Evolutionary conservation across 306 rosid species (phyloP).

Genomic region (Glycine tomentella): DNA sequence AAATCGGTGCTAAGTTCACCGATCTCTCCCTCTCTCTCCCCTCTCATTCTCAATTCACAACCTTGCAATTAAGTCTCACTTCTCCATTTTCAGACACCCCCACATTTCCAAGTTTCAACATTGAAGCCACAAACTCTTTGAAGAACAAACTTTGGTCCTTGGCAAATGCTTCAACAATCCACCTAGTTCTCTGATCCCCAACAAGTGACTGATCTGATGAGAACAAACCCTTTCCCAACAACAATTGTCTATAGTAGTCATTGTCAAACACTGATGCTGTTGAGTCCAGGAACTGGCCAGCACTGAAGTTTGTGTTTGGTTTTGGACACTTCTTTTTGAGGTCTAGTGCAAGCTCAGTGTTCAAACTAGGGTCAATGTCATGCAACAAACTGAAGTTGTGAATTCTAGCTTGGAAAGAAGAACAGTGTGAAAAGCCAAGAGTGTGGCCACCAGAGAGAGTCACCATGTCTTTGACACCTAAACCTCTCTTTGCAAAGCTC

Average conservation of each 20-base stretch:
- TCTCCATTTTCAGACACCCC: conserved; percentile 61
- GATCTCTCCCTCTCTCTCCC: background rate
- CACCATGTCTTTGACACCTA: conserved; percentile 68
- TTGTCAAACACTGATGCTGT: conserved; percentile 78
- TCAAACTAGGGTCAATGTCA: conserved; percentile 66
- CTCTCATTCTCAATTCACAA: conserved; percentile 50
- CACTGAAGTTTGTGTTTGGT: conserved; percentile 53
- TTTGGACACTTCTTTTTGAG: conserved; percentile 60
- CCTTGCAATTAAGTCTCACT: conserved; percentile 66
- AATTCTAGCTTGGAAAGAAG: conserved; percentile 64
- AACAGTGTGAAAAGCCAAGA: conserved; percentile 74
- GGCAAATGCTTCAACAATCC: conserved; percentile 75
- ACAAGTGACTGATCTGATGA: conserved; percentile 72
- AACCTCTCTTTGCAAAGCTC: conserved; percentile 69
- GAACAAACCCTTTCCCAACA: conserved; percentile 67
- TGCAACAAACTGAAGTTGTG: conserved; percentile 55
- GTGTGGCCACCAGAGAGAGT: conserved; percentile 86
- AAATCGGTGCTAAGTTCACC: background rate
- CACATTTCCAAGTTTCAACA: conserved; percentile 74
- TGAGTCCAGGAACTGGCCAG: conserved; percentile 69
- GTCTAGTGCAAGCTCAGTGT: conserved; percentile 54
- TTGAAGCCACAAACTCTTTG: conserved; percentile 65
- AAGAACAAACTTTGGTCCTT: conserved; percentile 70
- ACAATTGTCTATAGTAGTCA: conserved; percentile 60
- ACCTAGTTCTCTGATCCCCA: conserved; percentile 65